Evolutionary conservation across 2,329 filamentous ascomycete species (phyloP).

Genomic region (Microdochium trichocladiopsis): DNA sequence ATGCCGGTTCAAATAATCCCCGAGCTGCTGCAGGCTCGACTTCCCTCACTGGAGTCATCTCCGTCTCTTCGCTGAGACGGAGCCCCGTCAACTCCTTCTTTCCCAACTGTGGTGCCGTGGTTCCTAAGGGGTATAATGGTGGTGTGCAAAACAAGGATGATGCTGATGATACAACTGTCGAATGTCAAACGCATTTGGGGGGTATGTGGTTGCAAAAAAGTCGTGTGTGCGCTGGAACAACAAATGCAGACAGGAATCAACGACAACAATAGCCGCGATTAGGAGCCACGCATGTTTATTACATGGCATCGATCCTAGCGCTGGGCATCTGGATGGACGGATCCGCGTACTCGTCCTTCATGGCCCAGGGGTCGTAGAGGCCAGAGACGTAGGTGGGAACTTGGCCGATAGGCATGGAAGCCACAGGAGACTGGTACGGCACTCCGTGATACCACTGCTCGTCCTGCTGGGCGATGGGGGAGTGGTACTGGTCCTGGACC

Average conservation of each 20-base stretch:
- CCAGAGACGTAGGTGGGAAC: constrained; percentile 40
- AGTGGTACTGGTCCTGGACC: constrained; percentile 27
- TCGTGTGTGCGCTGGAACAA: not conserved
- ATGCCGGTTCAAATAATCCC: no score
- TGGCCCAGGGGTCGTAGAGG: constrained; percentile 45
- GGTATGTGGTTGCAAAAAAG: not conserved
- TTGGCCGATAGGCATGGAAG: constrained; percentile 46
- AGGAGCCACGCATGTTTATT: constrained; percentile 9
- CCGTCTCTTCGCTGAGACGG: no score
- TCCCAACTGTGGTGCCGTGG: not conserved
- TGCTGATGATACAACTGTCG: no score
- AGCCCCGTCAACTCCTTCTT: no score
- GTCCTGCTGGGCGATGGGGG: constrained; percentile 30
- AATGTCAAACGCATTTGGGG: not conserved
- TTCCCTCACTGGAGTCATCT: no score
- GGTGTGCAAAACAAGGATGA: not conserved
- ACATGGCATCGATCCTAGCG: constrained; percentile 49
- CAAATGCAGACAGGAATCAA: not conserved
- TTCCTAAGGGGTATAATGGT: not conserved
- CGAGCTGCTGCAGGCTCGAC: no score
- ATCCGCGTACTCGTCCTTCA: constrained; percentile 53
- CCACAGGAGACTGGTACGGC: constrained; percentile 50
- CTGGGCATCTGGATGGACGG: constrained; percentile 53
- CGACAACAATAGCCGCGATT: not conserved
- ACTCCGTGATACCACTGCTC: constrained; percentile 45